Base-by-base conservation (phyloP, 352 stramenopile genomes). In the Phytophthora crassamura region DNA sequence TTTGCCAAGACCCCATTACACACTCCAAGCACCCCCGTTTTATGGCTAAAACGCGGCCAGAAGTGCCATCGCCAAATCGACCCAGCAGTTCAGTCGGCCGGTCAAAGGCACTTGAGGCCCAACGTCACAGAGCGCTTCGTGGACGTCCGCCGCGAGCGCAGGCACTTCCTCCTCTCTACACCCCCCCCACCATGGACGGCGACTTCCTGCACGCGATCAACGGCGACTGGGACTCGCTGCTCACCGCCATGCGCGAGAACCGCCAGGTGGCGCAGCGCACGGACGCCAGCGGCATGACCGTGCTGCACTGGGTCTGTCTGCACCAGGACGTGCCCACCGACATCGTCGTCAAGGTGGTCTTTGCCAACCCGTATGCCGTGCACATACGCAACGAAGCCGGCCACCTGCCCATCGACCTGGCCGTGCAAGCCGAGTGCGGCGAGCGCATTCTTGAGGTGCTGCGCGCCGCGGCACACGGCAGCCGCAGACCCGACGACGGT, bases 181-280 rank as follows among this genome's bases (percentile, higher is more conserved):
- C 22, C 25, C 18, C 18, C 15, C 18, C 9, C 18, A 50, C 51
- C 33, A 93, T 93, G 84, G 82, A 93, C 70, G 69, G 75, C 4
- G 81, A 90, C 56, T 91, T 93, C 59, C 54, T 91, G 38, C 80
- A 91, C 39, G 85, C 85, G 11, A 87, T 93, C 59, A 91, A 93
- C 59, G 85, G 85, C 56, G 83, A 93, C 65, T 93, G 85, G 85
- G 82, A 91, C 67, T 72, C 70, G 38, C 75, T 93, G 57, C 74
- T 91, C 32, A 71, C 71, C 15, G 72, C 77, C 54, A 81, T 93
- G 78, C 83, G 80, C 43, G 76, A 82, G 58, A 84, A 86, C 59
- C 77, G 74, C 47, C 72, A 74, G 45, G 72, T 93, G 22, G 78
- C 79, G 30, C 69, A 84, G 48, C 74, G 82, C 56, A 86, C 78